Evolutionary conservation across 148 eudicot genomes (phyloP), one percentile per base, ranked within the genome.

Genomic region (Cornus suecica): DNA sequence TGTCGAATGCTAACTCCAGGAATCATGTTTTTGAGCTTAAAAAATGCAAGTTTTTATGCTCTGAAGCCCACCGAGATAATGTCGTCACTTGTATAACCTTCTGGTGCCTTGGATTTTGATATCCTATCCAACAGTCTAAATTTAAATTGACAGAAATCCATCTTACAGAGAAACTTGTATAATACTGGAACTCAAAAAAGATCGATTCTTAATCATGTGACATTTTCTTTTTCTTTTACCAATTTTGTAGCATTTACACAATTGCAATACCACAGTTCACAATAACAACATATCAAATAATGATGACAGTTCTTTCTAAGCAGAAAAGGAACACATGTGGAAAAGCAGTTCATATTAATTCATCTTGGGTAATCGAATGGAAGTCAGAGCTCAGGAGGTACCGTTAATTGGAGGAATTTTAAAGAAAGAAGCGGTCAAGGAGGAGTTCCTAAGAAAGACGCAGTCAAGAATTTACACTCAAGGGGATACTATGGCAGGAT

Each of bases 1-100:
- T 82, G 76, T 70, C 76, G 79, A 13, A 69, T n/a, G 66, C 77
- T 81, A 45, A 87, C 82, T 66, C 86, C 86, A 72, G 89, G 78
- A 66, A 81, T 87, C 92, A 89, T 89, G 78, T 62, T 76, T 65
- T 67, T n/a, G n/a, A 18, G 56, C 71, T 41, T 48, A 56, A 66
- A 77, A 52, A 18, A 20, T 58, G 62, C 8, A 58, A 20, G n/a
- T 58, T 18, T 18, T 4, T 58, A 58, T 58, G 24, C 37, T 22
- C 42, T 26, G 63, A 65, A 74, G 48, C 42, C 41, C 60, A 69
- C 56, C 58, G 37, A 18, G 14, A 78, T 71, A 71, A 14, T 42
- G 45, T 23, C 54, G 13, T 16, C 54, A 48, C 54, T 24, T 10
- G 58, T n/a, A 65, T 74, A 60, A 74, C 62, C 31, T 28, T 63